Base-by-base conservation (phyloP, 2,329 filamentous ascomycete genomes). In the Penicillium griseofulvum region DNA sequence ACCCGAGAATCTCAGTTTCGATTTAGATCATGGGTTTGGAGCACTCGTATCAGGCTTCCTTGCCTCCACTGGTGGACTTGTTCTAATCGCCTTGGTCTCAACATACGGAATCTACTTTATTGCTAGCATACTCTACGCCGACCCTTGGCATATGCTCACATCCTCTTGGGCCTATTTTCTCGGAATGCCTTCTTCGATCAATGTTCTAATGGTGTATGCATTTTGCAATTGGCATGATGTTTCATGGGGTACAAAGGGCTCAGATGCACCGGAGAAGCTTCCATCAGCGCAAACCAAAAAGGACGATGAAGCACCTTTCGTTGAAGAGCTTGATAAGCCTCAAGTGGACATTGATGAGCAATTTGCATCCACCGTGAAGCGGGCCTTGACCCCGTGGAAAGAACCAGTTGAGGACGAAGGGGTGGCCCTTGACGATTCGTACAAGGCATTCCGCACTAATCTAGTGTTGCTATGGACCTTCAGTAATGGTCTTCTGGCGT, bases 141-240 rank as follows among this genome's bases (percentile, higher is more conserved):
- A 97, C 74, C 93, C 93, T 26, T 97, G 93, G 93, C 93, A 97
- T 83, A 97, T 97, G 91, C 93, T 97, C 80, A 93, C 92, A 71
- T 96, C 92, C 2, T 97, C 95, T 82, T 88, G 88, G 31, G 86
- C 89, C 70, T 97, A 97, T 74, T 80, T 97, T 63, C 78, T 96
- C 52, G 85, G 96, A 71, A 93, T 92, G 84, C 94, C 91, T 12
- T 94, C 91, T 12, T 96, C 96, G 78, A 91, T 96, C 84, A 97
- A 97, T 81, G 93, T 97, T 66, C 87, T 97, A 70, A 97, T 95
- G 84, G 91, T 97, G 49, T 97, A 97, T 77, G 91, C 93, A 56
- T 97, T 96, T 83, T 94, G 91, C 86, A 97, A 97, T 80, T 97
- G 92, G 93, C 93, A 97, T 78, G 93, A 97, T 79, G 93, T 97